Evolutionary conservation across 2,329 filamentous ascomycete genomes (phyloP), one percentile per base, ranked within the genome.

Genomic region (Byssoonygena ceratinophila): DNA sequence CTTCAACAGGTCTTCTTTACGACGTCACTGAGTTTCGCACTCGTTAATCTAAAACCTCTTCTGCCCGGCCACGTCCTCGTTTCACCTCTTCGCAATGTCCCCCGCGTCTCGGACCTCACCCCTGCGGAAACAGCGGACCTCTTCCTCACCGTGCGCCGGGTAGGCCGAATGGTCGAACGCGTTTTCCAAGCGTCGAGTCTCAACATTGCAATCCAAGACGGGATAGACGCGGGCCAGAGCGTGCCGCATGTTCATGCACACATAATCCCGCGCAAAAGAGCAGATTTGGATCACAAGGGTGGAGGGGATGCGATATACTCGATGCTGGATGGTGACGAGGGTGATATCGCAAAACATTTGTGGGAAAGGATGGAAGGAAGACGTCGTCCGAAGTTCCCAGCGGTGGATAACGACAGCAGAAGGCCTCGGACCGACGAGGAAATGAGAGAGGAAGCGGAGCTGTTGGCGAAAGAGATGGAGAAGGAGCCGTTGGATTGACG

Each of bases 201-300:
- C 71, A 97, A 95, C 65, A 83, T 98, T 46, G 90, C 91, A 0
- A 79, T 98, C n/a, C 92, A 98, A 68, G 92, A 98, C 68, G 92
- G 92, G 18, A 73, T 76, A 29, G 87, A 89, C 55, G 88, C 92
- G 0, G 92, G 92, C 0, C 92, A 98, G 77, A 95, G 88, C 53
- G 91, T 98, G 41, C 77, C 87, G 7, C 92, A 98, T 71, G 82
- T 96, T 12, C 92, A 98, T 71, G 85, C 89, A 23, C 92, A 98
- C 71, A 79, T 96, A 46, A 91, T 96, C 51, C 90, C 90, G 18
- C 74, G 90, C 32, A 74, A 73, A 54, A 73, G 71, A 54, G 77
- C 71, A 7, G 81, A 84, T 68, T 63, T 82, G 36, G 76, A 81
- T 51, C 64, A 76, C 66, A 65, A 72, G 58, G 75, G 78, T 9